phyloP scores from a whole-genome alignment of 495 filamentous ascomycete genomes.

The Hypomontagnella monticulosa region DNA sequence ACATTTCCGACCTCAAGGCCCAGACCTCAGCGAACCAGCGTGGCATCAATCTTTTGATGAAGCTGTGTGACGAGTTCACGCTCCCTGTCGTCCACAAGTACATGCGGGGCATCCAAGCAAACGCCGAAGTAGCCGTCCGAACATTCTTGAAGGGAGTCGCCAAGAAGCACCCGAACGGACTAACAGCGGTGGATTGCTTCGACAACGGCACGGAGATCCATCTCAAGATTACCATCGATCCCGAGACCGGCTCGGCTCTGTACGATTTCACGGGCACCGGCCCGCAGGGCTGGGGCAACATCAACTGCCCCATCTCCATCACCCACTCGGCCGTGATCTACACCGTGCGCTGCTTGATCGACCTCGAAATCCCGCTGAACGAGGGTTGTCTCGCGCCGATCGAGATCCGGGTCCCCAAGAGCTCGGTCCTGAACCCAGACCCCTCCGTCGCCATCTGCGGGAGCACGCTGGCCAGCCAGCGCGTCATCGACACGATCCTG shows the following conservation, averaged over 20 bases:
- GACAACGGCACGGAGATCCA: conserved; percentile 90
- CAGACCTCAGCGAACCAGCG: conserved; percentile 95
- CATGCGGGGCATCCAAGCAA: conserved; percentile 57
- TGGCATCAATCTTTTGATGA: conserved; percentile 81
- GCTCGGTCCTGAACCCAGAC: conserved; percentile 35
- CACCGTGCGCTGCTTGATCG: conserved; percentile 39
- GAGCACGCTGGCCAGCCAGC: conserved; percentile 42
- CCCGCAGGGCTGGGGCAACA: conserved; percentile 75
- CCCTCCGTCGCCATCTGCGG: conserved; percentile 36
- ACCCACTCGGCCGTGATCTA: conserved; percentile 43
- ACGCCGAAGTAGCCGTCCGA: conserved; percentile 44
- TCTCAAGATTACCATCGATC: conserved; percentile 75
- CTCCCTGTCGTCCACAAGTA: not conserved
- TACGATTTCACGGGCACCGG: conserved; percentile 84
- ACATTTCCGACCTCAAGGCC: conserved; percentile 93
- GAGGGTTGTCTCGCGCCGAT: conserved; percentile 45
- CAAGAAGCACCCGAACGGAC: conserved; percentile 70
- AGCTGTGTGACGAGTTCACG: not conserved
- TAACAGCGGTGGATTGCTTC: conserved; percentile 82
- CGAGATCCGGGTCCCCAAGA: conserved; percentile 31
- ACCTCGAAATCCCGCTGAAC: conserved; percentile 44
- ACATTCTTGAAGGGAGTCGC: conserved; percentile 65
- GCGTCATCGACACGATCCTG: conserved; percentile 45
- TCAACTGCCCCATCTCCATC: conserved; percentile 34
- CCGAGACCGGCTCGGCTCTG: conserved; percentile 73